Base-by-base conservation (phyloP, 352 stramenopile genomes). In the Elongisporangium anandrum region DNA sequence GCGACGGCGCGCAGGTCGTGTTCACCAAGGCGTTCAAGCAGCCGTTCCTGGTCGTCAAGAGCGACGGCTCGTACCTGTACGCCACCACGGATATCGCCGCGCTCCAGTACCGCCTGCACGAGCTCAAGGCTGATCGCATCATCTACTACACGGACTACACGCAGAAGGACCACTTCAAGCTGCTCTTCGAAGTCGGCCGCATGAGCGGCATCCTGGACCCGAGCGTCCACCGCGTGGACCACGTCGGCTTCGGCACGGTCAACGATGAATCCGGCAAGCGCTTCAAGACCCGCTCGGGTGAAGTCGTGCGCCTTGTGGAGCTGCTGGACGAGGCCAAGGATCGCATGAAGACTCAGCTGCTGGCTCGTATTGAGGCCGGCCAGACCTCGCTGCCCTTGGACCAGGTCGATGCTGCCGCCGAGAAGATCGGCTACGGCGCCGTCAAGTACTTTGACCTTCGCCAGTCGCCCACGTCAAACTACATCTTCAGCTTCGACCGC, bases 361-460 rank as follows among this genome's bases (percentile, higher is more conserved):
- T 88, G 29, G 84, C 97, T 57, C 94, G 96, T 65, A 98, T 98
- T 23, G 84, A 89, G 38, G 84, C 93, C n/a, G 88, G 87, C 10
- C 96, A 97, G 71, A 96, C 88, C 12, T 85, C 78, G 21, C 64
- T 95, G 45, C 81, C 90, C 7, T 74, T 83, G 57, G 95, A 98
- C 6, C 89, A 99, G 72, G 81, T 99, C 24, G 92, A 98, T 49
- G 74, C 76, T 47, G 93, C 97, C 5, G 97, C 97, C 9, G 90
- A 97, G 62, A 94, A 96, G 57, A 93, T 99, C 60, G 97, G 97
- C 56, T 99, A 99, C 70, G 97, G 97, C 55, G 97, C 97, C 15
- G 97, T 99, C 57, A 99, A 99, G 85, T 99, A 99, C 83, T 99
- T 99, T 77, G 98, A 99, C 75, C 81, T 99, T 60, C 92, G 96